These are phyloP conservation scores for Colletotrichum graminicola DNA, from an alignment of 2,329 filamentous ascomycete species.

Conservation along the genomic window DNA sequence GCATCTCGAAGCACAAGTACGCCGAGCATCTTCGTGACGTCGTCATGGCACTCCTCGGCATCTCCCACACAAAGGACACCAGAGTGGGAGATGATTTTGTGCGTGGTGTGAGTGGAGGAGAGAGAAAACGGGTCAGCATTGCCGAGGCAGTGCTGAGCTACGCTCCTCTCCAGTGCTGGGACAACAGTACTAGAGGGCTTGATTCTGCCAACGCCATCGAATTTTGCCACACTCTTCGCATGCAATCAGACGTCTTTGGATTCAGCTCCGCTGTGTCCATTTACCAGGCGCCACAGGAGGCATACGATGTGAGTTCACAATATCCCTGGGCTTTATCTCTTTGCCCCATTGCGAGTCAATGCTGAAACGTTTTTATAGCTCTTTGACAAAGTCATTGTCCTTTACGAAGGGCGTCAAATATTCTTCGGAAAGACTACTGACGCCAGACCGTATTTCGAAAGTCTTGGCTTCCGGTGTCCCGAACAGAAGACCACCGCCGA, in stretches of 20 bases:
- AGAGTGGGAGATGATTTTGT: slow-evolving; percentile 67
- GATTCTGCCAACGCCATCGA: slow-evolving; percentile 37
- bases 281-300: slow-evolving; percentile 72
- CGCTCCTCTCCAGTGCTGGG: slow-evolving; percentile 48
- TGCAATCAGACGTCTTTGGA: slow-evolving; percentile 47
- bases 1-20: slow-evolving; percentile 56
- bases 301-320: slow-evolving; percentile 59
- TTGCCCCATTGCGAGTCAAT: not conserved
- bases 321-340: not conserved
- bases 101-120: slow-evolving; percentile 66
- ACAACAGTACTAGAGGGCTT: slow-evolving; percentile 65
- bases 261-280: slow-evolving; percentile 52
- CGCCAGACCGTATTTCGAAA: slow-evolving; percentile 75
- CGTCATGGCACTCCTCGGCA: slow-evolving; percentile 66
- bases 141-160: slow-evolving; percentile 50
- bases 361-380: slow-evolving; percentile 46
- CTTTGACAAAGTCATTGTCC: slow-evolving; percentile 76
- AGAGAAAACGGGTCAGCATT: slow-evolving; percentile 58
- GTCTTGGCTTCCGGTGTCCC: slow-evolving; percentile 72
- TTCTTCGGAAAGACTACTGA: slow-evolving; percentile 73
- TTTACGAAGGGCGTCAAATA: slow-evolving; percentile 76
- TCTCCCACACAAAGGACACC: slow-evolving; percentile 67
- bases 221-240: slow-evolving; percentile 46
- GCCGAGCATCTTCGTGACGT: slow-evolving; percentile 64
- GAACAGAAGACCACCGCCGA: slow-evolving; percentile 75